Conservation (phyloP, 495 filamentous ascomycete genomes). For the Halenospora varia region DNA sequence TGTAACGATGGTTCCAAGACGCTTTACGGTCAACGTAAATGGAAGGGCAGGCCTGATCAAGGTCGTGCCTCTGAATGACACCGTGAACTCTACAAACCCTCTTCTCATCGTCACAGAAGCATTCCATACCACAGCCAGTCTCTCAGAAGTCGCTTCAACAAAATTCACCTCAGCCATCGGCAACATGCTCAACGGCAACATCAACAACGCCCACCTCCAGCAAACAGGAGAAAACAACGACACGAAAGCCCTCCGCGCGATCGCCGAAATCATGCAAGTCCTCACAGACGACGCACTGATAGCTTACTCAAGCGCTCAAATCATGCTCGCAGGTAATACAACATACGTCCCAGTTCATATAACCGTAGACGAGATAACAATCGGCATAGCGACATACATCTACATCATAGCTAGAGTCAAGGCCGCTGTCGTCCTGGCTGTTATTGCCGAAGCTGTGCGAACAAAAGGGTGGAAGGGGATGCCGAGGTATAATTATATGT, state of each 20-base stretch:
- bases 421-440: conserved; percentile 15
- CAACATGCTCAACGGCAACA: neutral
- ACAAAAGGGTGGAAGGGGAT: neutral
- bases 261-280: conserved; percentile 29
- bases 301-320: conserved; percentile 29
- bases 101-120: neutral
- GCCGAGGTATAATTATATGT: conserved; percentile 1
- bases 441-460: conserved; percentile 12
- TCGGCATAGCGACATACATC: conserved; percentile 30
- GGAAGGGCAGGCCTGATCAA: neutral
- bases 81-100: neutral
- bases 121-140: neutral
- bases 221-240: conserved; percentile 1
- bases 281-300: conserved; percentile 33
- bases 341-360: conserved; percentile 9
- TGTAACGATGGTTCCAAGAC: neutral
- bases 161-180: neutral
- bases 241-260: conserved; percentile 8
- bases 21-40: neutral
- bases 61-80: neutral
- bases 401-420: conserved; percentile 27
- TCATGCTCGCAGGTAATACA: conserved; percentile 26
- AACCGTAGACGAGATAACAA: conserved; percentile 14
- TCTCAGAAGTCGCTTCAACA: neutral
- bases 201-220: neutral